Conservation (phyloP, 345 rosid genomes). For the Populus pruinosa region DNA sequence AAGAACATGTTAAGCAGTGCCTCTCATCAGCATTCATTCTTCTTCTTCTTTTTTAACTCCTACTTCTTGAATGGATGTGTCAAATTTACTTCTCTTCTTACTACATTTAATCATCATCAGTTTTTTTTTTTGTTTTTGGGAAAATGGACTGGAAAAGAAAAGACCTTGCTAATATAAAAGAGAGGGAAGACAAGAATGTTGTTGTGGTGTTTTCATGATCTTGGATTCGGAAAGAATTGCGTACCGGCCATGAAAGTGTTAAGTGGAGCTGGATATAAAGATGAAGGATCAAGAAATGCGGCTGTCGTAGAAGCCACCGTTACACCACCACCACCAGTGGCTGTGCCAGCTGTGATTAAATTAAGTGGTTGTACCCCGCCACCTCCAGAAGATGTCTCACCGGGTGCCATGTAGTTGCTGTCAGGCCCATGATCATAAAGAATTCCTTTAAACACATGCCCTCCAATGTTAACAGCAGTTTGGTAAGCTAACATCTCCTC, state of each 20-base stretch:
- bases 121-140: slow-evolving; percentile 1
- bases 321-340: slow-evolving; percentile 23
- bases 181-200: slow-evolving; percentile 5
- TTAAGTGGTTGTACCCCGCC: slow-evolving; percentile 31
- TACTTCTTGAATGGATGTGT: slow-evolving; percentile 34
- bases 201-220: slow-evolving; percentile 31
- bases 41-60: neutral
- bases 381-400: slow-evolving; percentile 65
- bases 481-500: slow-evolving; percentile 85
- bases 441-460: slow-evolving; percentile 87
- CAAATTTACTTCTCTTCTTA: slow-evolving; percentile 13
- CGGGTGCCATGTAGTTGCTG: slow-evolving; percentile 32
- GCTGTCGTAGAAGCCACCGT: slow-evolving; percentile 27
- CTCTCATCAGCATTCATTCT: slow-evolving; percentile 2
- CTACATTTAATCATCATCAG: slow-evolving; percentile 20
- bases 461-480: slow-evolving; percentile 77
- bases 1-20: slow-evolving; percentile 14
- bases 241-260: slow-evolving; percentile 61
- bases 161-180: slow-evolving; percentile 9
- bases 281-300: slow-evolving; percentile 45
- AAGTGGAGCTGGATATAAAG: slow-evolving; percentile 51
- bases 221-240: slow-evolving; percentile 62
- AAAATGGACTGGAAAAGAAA: neutral
- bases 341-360: slow-evolving; percentile 25
- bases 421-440: slow-evolving; percentile 90